These are phyloP conservation scores for Sabuloglossum arenarium DNA, from an alignment of 495 filamentous ascomycete genomes.

Conservation along the genomic window DNA sequence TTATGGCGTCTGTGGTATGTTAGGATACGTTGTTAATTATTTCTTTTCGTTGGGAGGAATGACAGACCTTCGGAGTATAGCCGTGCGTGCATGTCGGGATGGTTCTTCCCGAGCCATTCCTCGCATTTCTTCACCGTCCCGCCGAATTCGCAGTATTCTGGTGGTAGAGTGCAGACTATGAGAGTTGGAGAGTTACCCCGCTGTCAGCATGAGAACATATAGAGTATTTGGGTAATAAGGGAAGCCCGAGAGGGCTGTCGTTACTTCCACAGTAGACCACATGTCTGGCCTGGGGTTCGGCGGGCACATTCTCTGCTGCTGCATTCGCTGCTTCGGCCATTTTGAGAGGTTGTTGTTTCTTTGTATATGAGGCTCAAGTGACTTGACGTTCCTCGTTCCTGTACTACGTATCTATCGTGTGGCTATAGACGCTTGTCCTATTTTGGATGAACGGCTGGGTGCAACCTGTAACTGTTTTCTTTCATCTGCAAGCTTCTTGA, in stretches of 20 bases:
- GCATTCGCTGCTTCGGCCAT: neutral
- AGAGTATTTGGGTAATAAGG: constrained; percentile 2
- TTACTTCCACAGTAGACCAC: constrained; percentile 67
- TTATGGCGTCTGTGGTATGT: constrained; percentile 66
- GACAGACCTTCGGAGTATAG: constrained; percentile 68
- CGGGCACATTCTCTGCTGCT: constrained; percentile 2
- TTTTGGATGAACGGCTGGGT: neutral
- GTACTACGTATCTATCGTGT: no score
- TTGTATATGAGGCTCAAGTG: neutral
- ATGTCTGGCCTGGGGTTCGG: constrained; percentile 39
- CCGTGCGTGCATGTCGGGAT: constrained; percentile 48
- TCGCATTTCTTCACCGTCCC: constrained; percentile 96
- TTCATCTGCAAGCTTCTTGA: no score
- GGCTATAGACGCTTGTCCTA: neutral
- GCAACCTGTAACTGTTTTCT: no score
- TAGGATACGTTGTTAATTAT: no score
- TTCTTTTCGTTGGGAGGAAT: no score
- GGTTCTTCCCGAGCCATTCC: constrained; percentile 68
- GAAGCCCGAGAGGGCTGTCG: constrained; percentile 11
- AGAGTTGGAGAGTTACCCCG: neutral
- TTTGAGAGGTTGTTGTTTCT: neutral
- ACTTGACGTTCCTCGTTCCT: neutral
- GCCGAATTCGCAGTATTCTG: constrained; percentile 96
- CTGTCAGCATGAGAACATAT: constrained; percentile 9
- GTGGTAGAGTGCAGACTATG: constrained; percentile 76